phyloP scores from a whole-genome alignment of 805 yeast species.

The Starmerella tilneyi region DNA sequence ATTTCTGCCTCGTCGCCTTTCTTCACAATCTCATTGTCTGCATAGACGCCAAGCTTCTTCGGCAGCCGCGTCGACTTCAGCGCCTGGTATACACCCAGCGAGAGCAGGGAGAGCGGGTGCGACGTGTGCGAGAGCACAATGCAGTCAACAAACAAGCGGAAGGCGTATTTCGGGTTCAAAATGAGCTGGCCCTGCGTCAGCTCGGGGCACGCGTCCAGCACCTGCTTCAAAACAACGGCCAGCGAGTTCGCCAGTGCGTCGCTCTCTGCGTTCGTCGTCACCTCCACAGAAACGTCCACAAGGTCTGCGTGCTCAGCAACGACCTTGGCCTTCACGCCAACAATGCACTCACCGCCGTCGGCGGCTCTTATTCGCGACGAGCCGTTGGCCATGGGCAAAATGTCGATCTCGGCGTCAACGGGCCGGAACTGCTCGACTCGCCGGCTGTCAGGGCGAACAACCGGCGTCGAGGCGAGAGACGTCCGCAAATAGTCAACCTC shows the following conservation, averaged over 20 bases:
- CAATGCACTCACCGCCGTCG: conserved; percentile 90
- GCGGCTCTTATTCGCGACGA: conserved; percentile 75
- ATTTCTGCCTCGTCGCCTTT: conserved; percentile 54
- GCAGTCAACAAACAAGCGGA: conserved; percentile 68
- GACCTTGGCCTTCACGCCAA: conserved; percentile 80
- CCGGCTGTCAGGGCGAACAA: conserved; percentile 81
- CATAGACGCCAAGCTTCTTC: conserved; percentile 38
- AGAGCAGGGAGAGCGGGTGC: conserved; percentile 69
- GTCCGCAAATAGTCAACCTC: conserved; percentile 54
- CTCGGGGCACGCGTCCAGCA: conserved; percentile 38
- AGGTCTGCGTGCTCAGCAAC: conserved; percentile 38
- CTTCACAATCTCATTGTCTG: conserved; percentile 33
- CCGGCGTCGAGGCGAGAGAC: conserved; percentile 50
- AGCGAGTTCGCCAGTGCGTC: conserved; percentile 56
- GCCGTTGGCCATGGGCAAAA: conserved; percentile 83
- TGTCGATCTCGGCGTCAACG: conserved; percentile 66
- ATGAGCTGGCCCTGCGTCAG: conserved; percentile 28
- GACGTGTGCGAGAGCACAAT: conserved; percentile 67
- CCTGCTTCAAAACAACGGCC: conserved; percentile 48
- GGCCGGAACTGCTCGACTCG: conserved; percentile 68
- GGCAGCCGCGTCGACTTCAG: conserved; percentile 71
- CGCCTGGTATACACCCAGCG: conserved; percentile 74
- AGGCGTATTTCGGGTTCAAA: conserved; percentile 65
- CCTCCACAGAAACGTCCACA: conserved; percentile 65
- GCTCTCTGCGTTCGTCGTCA: conserved; percentile 62